Base-by-base conservation (phyloP, 1,284 basidiomycete genomes). In the Rhodotorula sp. region DNA sequence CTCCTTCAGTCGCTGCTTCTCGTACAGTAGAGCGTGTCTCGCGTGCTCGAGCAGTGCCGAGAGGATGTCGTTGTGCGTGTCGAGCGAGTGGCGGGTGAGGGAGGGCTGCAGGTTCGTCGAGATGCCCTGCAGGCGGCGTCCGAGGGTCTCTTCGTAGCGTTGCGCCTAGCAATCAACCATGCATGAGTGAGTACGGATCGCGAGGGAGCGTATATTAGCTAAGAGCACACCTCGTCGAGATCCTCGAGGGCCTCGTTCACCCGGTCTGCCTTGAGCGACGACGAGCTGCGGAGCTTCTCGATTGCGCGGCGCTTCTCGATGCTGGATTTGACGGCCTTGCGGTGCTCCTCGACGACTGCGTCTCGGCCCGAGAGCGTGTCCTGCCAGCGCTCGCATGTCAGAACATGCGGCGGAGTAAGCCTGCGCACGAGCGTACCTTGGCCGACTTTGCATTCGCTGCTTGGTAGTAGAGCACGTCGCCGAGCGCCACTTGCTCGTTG, bases 181-280 rank as follows among this genome's bases (percentile, higher is more conserved):
- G 17, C 13, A 0, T 0, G 55, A 7, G 21, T 19, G 19, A 46
- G 17, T 9, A 7, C 58, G 77, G 72, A 76, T 42, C 78, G 67
- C 56, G n/a, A 25, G 53, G 4, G 19, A 9, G 59, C 46, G 7
- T 3, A 13, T 16, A 16, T 27, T 13, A 46, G 63, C 44, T 64
- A 49, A 45, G 53, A 54, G 78, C 82, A 71, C 66, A 92, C 92
- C 88, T 97, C 93, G 81, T 95, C 90, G 83, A 97, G 88, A 72
- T 97, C 94, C 79, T 92, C 91, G 59, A 97, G 82, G 0, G 94
- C 93, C 78, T 96, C 93, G 80, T 97, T 93, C 8, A 96, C 95
- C 69, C 88, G 89, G 68, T 91, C 88, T 17, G 91, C 87, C 68
- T 89, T 88, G 71, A 97, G 95, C 77, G 88, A 93, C 17, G 89